Conservation (phyloP, 2,329 filamentous ascomycete species). For the Fusarium decemcellulare region DNA sequence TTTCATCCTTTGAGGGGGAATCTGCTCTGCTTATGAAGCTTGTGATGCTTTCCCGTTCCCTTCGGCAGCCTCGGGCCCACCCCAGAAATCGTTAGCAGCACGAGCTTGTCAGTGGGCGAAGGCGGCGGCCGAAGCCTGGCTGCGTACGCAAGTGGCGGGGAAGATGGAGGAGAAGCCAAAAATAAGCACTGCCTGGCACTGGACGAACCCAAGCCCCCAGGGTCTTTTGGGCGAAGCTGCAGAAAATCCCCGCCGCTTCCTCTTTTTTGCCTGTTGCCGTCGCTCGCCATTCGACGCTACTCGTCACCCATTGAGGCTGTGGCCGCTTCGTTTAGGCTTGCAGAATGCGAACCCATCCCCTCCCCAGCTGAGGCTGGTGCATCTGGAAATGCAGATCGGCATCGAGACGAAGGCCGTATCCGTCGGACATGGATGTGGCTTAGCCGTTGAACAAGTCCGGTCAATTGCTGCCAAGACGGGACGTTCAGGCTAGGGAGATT, state of each 20-base stretch:
- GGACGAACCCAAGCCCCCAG: constrained; percentile 3
- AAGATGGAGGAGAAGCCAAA: constrained; percentile 23
- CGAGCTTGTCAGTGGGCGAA: background rate
- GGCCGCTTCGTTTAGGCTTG: background rate
- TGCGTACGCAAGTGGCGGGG: constrained; percentile 43
- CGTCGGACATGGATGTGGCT: constrained; percentile 25
- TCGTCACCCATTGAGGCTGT: constrained; percentile 42
- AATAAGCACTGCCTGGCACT: constrained; percentile 32
- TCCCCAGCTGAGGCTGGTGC: constrained; percentile 15
- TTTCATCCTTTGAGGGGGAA: constrained; percentile 10
- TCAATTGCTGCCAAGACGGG: constrained; percentile 23
- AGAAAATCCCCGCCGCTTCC: background rate
- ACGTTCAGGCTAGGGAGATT: constrained; percentile 12
- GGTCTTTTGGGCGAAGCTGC: constrained; percentile 4
- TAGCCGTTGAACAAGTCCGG: constrained; percentile 17
- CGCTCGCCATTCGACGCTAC: constrained; percentile 13
- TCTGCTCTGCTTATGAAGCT: constrained; percentile 31
- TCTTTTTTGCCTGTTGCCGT: background rate
- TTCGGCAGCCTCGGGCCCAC: constrained; percentile 39
- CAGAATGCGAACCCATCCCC: constrained; percentile 20
- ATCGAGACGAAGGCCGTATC: constrained; percentile 5
- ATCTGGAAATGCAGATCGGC: background rate
- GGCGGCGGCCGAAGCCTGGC: background rate
- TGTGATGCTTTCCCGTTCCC: constrained; percentile 13
- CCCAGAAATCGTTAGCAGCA: constrained; percentile 20